Evolutionary conservation across 2,329 filamentous ascomycete species (phyloP).

Genomic region (Epichloe typhina): DNA sequence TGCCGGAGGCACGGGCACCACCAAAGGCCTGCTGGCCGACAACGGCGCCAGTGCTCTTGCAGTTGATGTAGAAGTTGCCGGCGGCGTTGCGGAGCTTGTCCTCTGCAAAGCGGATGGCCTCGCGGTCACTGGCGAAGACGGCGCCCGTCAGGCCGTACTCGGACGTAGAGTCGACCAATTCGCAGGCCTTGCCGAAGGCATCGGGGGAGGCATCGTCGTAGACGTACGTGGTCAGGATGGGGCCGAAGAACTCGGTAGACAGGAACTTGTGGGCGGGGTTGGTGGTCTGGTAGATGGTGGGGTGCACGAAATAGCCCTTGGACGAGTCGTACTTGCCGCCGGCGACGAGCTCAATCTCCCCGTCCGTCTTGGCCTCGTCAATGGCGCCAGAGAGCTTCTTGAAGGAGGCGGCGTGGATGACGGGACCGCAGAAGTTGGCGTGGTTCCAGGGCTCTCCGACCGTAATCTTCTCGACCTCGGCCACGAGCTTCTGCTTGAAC

Average conservation of each 20-base stretch:
- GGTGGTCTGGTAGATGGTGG: slow-evolving; percentile 66
- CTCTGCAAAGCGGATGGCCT: slow-evolving; percentile 53
- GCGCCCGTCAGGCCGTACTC: slow-evolving; percentile 70
- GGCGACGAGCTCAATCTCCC: slow-evolving; percentile 55
- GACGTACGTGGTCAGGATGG: slow-evolving; percentile 59
- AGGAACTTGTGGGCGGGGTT: slow-evolving; percentile 65
- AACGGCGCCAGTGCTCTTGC: slow-evolving; percentile 64
- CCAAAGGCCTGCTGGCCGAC: slow-evolving; percentile 64
- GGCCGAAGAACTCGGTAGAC: slow-evolving; percentile 70
- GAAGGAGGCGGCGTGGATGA: slow-evolving; percentile 73
- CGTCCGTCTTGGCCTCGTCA: slow-evolving; percentile 65
- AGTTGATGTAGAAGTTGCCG: slow-evolving; percentile 80
- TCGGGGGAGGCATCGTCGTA: slow-evolving; percentile 54
- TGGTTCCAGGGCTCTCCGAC: slow-evolving; percentile 57
- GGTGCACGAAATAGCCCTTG: slow-evolving; percentile 72
- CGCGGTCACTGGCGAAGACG: slow-evolving; percentile 59
- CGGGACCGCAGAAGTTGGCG: slow-evolving; percentile 72
- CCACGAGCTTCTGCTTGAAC: slow-evolving; percentile 52
- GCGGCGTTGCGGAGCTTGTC: slow-evolving; percentile 58
- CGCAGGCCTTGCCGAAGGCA: slow-evolving; percentile 46
- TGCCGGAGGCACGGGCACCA: slow-evolving; percentile 53
- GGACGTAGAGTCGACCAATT: slow-evolving; percentile 55
- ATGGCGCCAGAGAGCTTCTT: slow-evolving; percentile 67
- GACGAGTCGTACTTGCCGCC: slow-evolving; percentile 68
- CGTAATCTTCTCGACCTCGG: slow-evolving; percentile 57